A percentile compares a stretch with the other conserved stretches of the same genome.
Conservation (phyloP, 352 stramenopile species). For the Halophytophthora polymorphica region DNA sequence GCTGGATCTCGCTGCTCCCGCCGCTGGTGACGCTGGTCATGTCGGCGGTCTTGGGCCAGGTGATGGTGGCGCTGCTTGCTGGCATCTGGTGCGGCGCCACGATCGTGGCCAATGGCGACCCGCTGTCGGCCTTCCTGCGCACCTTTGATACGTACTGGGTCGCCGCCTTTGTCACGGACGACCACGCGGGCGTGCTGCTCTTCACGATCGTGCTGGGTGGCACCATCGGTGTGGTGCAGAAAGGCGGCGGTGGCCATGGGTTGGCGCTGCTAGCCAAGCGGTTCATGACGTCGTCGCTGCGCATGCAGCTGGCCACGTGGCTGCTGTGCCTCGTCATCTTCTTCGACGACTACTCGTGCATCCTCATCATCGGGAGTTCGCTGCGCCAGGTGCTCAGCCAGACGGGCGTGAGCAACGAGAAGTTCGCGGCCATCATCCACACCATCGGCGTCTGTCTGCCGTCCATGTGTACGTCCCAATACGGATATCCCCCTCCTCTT, state of each 20-base stretch:
- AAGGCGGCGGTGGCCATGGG: constrained; percentile 81
- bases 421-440: constrained; percentile 89
- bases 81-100: constrained; percentile 87
- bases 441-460: constrained; percentile 84
- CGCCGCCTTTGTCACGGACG: constrained; percentile 74
- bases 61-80: constrained; percentile 75
- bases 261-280: constrained; percentile 76
- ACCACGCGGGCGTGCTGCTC: constrained; percentile 82
- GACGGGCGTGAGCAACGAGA: constrained; percentile 82
- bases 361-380: constrained; percentile 88
- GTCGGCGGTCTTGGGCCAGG: constrained; percentile 70
- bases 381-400: constrained; percentile 78
- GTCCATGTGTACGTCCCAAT: constrained; percentile 66
- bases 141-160: constrained; percentile 90
- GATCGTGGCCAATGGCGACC: constrained; percentile 78
- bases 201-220: constrained; percentile 89
- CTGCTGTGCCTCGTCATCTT: constrained; percentile 86
- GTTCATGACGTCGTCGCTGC: constrained; percentile 79
- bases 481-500: no score
- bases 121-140: constrained; percentile 69
- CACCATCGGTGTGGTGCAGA: constrained; percentile 88
- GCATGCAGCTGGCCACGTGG: constrained; percentile 84
- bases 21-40: constrained; percentile 75
- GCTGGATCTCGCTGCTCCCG: constrained; percentile 72
- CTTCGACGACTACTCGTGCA: constrained; percentile 92